Percentiles rank a stretch among this genome's conserved stretches.
Evolutionary conservation across 2,329 filamentous ascomycete genomes (phyloP).

Genomic region (Purpureocillium lavendulum): DNA sequence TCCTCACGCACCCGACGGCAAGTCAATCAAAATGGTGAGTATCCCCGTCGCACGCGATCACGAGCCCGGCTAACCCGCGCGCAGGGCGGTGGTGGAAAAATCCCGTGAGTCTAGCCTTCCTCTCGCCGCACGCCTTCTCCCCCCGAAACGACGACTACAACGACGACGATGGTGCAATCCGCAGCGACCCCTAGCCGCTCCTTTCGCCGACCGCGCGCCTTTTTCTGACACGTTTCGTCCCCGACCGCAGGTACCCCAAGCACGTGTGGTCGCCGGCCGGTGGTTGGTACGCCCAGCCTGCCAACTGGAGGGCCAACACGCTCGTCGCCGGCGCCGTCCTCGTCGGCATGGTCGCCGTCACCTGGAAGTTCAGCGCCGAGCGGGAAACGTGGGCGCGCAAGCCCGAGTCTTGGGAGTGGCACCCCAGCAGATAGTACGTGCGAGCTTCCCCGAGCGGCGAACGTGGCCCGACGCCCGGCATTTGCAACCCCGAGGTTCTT

Average conservation of each 20-base stretch:
- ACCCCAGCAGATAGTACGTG: constrained; percentile 74
- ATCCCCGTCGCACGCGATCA: not conserved
- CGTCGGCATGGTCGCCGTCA: constrained; percentile 57
- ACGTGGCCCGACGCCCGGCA: too few relatives aligned
- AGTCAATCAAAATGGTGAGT: constrained; percentile 48
- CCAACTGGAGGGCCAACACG: constrained; percentile 94
- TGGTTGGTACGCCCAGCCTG: constrained; percentile 93
- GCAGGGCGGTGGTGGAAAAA: constrained; percentile 67
- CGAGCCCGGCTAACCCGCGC: constrained; percentile 28
- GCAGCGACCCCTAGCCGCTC: not conserved
- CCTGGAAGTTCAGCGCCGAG: constrained; percentile 66
- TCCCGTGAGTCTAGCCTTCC: constrained; percentile 38
- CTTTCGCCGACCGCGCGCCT: too few relatives aligned
- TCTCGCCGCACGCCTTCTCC: constrained; percentile 6
- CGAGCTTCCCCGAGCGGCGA: not conserved
- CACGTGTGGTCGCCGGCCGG: constrained; percentile 98
- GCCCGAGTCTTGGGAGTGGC: constrained; percentile 70
- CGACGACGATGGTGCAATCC: constrained; percentile 5
- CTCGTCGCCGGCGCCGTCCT: constrained; percentile 63
- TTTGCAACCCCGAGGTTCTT: not conserved
- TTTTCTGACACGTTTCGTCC: not conserved
- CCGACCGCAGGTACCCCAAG: constrained; percentile 70
- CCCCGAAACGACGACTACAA: too few relatives aligned
- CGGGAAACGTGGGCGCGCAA: constrained; percentile 66
- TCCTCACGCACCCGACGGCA: constrained; percentile 23